phyloP scores from a whole-genome alignment of 805 yeast genomes.

The Hanseniaspora guilliermondii region DNA sequence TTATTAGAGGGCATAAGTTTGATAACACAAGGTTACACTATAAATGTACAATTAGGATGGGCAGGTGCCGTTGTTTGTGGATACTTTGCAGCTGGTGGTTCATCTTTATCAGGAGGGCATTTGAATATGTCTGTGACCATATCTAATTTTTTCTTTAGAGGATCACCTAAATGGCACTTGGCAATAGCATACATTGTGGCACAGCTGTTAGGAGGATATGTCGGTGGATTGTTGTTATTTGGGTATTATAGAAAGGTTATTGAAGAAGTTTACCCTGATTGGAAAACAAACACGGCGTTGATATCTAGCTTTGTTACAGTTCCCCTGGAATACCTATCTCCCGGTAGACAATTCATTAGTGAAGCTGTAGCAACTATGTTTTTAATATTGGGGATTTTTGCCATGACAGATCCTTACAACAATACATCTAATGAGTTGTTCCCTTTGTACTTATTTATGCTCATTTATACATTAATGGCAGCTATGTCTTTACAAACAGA shows the following conservation, averaged over 20 bases:
- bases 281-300: slow-evolving; percentile 22
- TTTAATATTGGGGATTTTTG: slow-evolving; percentile 36
- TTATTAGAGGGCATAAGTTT: not conserved
- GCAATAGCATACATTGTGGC: slow-evolving; percentile 35
- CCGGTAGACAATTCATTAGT: slow-evolving; percentile 36
- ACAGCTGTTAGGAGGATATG: slow-evolving; percentile 39
- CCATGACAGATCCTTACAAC: slow-evolving; percentile 41
- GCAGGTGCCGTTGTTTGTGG: slow-evolving; percentile 44
- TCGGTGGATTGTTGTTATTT: slow-evolving; percentile 36
- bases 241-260: slow-evolving; percentile 34
- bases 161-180: slow-evolving; percentile 37
- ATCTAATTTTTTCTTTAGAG: slow-evolving; percentile 36
- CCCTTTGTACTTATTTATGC: slow-evolving; percentile 37
- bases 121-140: slow-evolving; percentile 43
- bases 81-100: slow-evolving; percentile 39
- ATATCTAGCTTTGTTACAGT: slow-evolving; percentile 39
- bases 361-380: slow-evolving; percentile 37
- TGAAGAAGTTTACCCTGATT: slow-evolving; percentile 21
- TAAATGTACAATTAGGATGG: slow-evolving; percentile 31
- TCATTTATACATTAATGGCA: slow-evolving; percentile 37
- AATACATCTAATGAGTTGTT: slow-evolving; percentile 35
- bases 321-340: slow-evolving; percentile 31
- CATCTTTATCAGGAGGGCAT: slow-evolving; percentile 44
- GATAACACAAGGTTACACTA: slow-evolving; percentile 8
- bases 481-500: slow-evolving; percentile 43